A percentile compares a stretch with the other conserved stretches of the same genome.
Conservation (phyloP, 129 eudicot species). For the Flaveria linearis region DNA sequence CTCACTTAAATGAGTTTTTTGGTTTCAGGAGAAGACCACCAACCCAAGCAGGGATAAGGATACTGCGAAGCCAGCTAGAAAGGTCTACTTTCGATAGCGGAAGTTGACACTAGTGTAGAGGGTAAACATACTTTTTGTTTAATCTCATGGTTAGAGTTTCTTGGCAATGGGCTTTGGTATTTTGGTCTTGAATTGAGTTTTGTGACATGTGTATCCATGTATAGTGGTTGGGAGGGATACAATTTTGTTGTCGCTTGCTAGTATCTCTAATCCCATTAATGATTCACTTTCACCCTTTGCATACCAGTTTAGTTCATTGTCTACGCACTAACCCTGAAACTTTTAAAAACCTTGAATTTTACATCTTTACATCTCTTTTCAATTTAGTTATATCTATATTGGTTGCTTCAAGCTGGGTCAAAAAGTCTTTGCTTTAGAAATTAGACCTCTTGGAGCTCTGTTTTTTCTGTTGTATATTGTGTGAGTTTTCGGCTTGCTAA, state of each 20-base stretch:
- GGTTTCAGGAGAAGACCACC: slow-evolving; percentile 39
- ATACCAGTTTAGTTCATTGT: neutral
- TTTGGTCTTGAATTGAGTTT: neutral
- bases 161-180: neutral
- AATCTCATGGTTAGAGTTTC: neutral
- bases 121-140: neutral
- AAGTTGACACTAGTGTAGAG: slow-evolving; percentile 16
- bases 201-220: neutral
- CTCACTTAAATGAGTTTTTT: neutral
- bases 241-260: neutral
- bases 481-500: too few relatives aligned
- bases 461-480: too few relatives aligned
- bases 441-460: too few relatives aligned
- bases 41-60: slow-evolving; percentile 36
- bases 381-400: too few relatives aligned
- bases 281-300: neutral
- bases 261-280: neutral
- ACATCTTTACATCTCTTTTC: too few relatives aligned
- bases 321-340: neutral
- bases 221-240: neutral
- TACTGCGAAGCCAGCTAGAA: slow-evolving; percentile 29
- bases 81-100: slow-evolving; percentile 49
- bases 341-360: neutral
- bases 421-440: too few relatives aligned
- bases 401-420: too few relatives aligned